phyloP scores from a whole-genome alignment of 257 asterid genomes.

The Solanum pimpinellifolium region DNA sequence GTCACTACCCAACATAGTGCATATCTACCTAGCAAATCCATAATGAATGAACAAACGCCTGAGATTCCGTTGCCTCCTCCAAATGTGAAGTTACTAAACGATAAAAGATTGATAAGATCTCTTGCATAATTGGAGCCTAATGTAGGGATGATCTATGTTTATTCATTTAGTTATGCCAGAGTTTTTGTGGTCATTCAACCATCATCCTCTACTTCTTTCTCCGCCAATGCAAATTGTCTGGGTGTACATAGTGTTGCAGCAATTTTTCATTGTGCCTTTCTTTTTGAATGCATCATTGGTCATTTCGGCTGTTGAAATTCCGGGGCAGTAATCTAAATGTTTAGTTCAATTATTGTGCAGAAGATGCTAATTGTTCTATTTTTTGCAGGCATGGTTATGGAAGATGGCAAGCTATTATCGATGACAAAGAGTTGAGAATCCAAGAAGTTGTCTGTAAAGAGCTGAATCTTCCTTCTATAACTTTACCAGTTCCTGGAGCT shows the following conservation, averaged over 20 bases:
- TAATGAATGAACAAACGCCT: not conserved
- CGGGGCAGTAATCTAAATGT: not conserved
- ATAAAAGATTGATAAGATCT: not conserved
- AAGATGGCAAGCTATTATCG: constrained; percentile 97
- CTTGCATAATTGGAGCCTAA: not conserved
- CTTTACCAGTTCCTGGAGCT: constrained; percentile 53
- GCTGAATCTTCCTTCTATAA: constrained; percentile 58
- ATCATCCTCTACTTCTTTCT: not conserved
- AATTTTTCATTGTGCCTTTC: not conserved
- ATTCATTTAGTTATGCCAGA: not conserved
- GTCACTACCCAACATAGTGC: not conserved
- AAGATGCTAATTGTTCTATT: not conserved
- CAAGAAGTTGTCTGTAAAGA: constrained; percentile 90
- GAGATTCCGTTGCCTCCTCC: not conserved
- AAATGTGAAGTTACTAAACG: not conserved
- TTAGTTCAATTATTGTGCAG: not conserved
- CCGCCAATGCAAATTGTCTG: not conserved
- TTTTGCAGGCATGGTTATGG: constrained; percentile 89
- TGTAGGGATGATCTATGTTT: not conserved
- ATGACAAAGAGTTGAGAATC: constrained; percentile 77
- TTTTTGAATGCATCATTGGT: not conserved
- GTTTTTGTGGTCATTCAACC: not conserved
- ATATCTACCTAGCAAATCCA: not conserved
- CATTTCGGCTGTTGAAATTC: not conserved
- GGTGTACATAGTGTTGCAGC: not conserved